phyloP scores from a whole-genome alignment of 495 filamentous ascomycete genomes.

The Ramalina intermedia region DNA sequence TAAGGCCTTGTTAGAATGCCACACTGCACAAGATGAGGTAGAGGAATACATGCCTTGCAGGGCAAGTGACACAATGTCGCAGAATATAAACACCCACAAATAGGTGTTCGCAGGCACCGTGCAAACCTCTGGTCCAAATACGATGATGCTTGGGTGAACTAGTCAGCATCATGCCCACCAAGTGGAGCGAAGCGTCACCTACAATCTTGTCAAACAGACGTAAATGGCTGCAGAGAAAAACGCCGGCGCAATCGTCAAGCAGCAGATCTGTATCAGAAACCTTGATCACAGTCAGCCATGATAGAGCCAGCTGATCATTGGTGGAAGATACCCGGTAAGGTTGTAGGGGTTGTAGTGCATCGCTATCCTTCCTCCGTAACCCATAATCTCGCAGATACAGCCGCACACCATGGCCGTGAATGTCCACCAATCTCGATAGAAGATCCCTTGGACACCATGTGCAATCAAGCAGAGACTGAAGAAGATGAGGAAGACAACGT shows the following conservation, averaged over 20 bases:
- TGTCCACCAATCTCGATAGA: conserved; percentile 47
- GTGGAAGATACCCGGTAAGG: conserved; percentile 17
- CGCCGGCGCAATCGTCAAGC: conserved; percentile 48
- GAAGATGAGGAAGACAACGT: conserved; percentile 41
- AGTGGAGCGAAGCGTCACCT: neutral
- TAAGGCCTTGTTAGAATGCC: neutral
- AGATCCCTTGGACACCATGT: conserved; percentile 31
- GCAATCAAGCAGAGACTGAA: conserved; percentile 36
- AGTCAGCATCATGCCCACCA: conserved; percentile 35
- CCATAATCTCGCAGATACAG: conserved; percentile 29
- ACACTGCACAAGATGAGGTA: neutral
- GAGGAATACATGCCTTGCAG: conserved; percentile 38
- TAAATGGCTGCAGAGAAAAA: conserved; percentile 51
- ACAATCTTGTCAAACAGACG: conserved; percentile 32
- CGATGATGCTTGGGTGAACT: conserved; percentile 41
- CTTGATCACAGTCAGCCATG: conserved; percentile 14
- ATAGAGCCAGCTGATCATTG: no score
- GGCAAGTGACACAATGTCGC: conserved; percentile 45
- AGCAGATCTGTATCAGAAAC: conserved; percentile 52
- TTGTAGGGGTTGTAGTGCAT: conserved; percentile 47
- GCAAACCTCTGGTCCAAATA: conserved; percentile 36
- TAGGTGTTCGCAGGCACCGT: conserved; percentile 39
- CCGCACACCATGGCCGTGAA: conserved; percentile 36
- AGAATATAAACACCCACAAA: conserved; percentile 51
- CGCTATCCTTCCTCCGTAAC: conserved; percentile 46